phyloP scores from a whole-genome alignment of 768 basidiomycete species.

The Suillus bovinus region DNA sequence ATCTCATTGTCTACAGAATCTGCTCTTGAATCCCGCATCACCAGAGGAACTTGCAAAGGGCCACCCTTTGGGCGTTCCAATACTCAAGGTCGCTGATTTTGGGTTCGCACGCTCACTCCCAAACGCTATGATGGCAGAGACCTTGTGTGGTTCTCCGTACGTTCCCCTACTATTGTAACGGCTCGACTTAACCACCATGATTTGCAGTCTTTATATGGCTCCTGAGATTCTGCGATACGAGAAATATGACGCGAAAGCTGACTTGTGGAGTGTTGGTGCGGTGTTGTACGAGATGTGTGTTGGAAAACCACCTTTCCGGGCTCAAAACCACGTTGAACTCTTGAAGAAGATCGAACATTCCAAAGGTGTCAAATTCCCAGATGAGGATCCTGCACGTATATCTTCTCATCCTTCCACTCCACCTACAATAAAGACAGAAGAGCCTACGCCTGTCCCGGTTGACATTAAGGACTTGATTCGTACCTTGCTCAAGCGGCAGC shows the following conservation, averaged over 20 bases:
- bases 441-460: slow-evolving; percentile 59
- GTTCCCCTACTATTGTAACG: slow-evolving; percentile 32
- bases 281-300: slow-evolving; percentile 95
- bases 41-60: slow-evolving; percentile 80
- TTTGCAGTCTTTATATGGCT: slow-evolving; percentile 89
- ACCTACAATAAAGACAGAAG: slow-evolving; percentile 39
- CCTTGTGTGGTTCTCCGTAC: slow-evolving; percentile 95
- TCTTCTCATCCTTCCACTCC: slow-evolving; percentile 34
- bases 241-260: slow-evolving; percentile 97
- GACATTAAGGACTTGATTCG: slow-evolving; percentile 92
- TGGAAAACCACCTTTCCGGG: slow-evolving; percentile 92
- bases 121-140: slow-evolving; percentile 94
- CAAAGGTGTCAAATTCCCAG: slow-evolving; percentile 93
- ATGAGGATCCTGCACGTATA: slow-evolving; percentile 66
- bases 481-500: slow-evolving; percentile 78
- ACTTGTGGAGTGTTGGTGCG: slow-evolving; percentile 97
- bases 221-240: slow-evolving; percentile 97
- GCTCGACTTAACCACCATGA: slow-evolving; percentile 1
- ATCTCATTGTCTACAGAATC: slow-evolving; percentile 57
- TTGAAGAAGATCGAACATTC: slow-evolving; percentile 89
- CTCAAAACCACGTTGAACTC: slow-evolving; percentile 94
- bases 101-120: slow-evolving; percentile 95
- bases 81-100: slow-evolving; percentile 97
- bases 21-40: slow-evolving; percentile 83
- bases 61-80: slow-evolving; percentile 89